Conservation (phyloP, 2,329 filamentous ascomycete species). For the Exophiala mesophila region DNA sequence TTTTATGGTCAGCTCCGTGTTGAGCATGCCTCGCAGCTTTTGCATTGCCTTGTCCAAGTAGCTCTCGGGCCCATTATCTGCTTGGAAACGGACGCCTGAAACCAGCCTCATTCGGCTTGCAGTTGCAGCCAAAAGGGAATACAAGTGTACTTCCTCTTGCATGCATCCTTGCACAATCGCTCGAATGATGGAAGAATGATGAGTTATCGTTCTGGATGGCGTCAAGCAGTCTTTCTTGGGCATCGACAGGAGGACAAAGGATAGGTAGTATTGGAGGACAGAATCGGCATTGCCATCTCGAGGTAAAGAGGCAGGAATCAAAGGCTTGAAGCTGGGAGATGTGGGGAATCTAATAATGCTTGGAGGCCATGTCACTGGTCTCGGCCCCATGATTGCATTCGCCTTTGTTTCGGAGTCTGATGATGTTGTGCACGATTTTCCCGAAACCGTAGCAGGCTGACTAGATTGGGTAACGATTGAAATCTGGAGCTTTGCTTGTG, state of each 20-base stretch:
- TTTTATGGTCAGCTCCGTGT: slow-evolving; percentile 1
- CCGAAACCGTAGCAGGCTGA: neutral
- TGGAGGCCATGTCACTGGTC: neutral
- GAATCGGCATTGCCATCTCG: slow-evolving; percentile 6
- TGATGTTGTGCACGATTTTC: neutral
- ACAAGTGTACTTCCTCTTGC: slow-evolving; percentile 11
- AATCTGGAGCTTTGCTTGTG: neutral
- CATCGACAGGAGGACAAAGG: slow-evolving; percentile 10
- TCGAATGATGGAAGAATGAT: slow-evolving; percentile 11
- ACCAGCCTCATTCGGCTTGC: slow-evolving; percentile 14
- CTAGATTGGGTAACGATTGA: neutral
- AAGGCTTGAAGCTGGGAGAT: slow-evolving; percentile 1
- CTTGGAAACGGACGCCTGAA: slow-evolving; percentile 5
- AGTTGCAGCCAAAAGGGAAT: slow-evolving; percentile 14
- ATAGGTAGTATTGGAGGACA: slow-evolving; percentile 15
- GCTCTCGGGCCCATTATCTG: slow-evolving; percentile 15
- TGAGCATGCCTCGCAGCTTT: slow-evolving; percentile 13
- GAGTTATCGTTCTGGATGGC: neutral
- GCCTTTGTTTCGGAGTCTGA: neutral
- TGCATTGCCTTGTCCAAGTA: slow-evolving; percentile 19
- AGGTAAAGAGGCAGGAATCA: slow-evolving; percentile 2
- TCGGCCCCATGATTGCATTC: neutral
- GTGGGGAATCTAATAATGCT: neutral
- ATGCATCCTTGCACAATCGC: slow-evolving; percentile 15
- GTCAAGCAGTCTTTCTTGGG: neutral